A percentile compares a stretch with the other conserved stretches of the same genome.
phyloP scores from a whole-genome alignment of 495 filamentous ascomycete species.

The Friedmanniomyces simplex region DNA sequence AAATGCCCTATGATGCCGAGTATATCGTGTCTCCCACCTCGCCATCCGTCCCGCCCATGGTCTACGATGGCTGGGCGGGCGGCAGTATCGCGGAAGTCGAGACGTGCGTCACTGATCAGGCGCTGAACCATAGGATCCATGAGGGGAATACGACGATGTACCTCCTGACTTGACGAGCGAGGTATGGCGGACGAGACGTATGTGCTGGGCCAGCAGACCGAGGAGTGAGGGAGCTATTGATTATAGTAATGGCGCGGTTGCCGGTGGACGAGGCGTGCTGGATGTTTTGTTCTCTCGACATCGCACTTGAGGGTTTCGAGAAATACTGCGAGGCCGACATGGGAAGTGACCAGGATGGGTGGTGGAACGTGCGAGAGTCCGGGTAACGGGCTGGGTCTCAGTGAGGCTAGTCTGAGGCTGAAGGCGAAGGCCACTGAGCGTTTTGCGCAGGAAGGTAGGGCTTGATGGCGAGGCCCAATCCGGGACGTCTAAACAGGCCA shows the following conservation, averaged over 20 bases:
- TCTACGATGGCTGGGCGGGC: neutral
- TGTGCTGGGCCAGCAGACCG: neutral
- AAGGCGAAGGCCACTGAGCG: too few species aligned
- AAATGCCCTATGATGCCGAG: neutral
- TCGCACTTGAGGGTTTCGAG: neutral
- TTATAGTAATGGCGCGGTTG: neutral
- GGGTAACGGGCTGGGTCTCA: too few species aligned
- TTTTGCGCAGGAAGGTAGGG: too few species aligned
- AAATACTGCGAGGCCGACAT: neutral
- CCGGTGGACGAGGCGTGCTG: neutral
- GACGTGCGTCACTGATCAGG: neutral
- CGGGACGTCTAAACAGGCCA: too few species aligned
- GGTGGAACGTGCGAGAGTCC: neutral
- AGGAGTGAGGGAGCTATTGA: neutral
- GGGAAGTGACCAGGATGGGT: neutral
- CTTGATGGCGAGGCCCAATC: too few species aligned
- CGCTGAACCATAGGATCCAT: neutral
- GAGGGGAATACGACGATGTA: neutral
- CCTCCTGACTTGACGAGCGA: neutral
- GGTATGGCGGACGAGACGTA: neutral
- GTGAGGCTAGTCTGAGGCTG: too few species aligned
- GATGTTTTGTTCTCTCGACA: neutral
- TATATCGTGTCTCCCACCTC: neutral
- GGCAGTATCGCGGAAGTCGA: neutral
- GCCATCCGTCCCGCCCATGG: neutral